Base-by-base conservation (phyloP, 768 basidiomycete genomes). In the Dioszegia aurantiaca region DNA sequence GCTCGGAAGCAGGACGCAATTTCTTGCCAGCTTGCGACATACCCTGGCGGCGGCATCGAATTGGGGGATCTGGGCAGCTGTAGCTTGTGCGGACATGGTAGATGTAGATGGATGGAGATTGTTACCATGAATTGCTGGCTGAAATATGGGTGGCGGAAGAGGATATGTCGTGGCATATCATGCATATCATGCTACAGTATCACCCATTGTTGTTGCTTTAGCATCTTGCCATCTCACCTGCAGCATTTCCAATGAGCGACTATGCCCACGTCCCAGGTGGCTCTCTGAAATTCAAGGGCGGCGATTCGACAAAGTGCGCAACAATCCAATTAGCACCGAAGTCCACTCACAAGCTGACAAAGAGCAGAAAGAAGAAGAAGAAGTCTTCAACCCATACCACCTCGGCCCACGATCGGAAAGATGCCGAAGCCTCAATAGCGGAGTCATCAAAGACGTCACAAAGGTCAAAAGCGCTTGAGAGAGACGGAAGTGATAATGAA, bases 191-290 rank as follows among this genome's bases (percentile, higher is more conserved):
- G n/a, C n/a, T n/a, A n/a, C n/a, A n/a, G n/a, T n/a, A n/a, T n/a
- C n/a, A n/a, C n/a, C n/a, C n/a, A n/a, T n/a, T n/a, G n/a, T n/a
- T n/a, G n/a, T n/a, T n/a, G n/a, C n/a, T n/a, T n/a, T n/a, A n/a
- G n/a, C n/a, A n/a, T n/a, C n/a, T n/a, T n/a, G n/a, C n/a, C n/a
- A n/a, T n/a, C n/a, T n/a, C n/a, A n/a, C n/a, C n/a, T n/a, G n/a
- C n/a, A n/a, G n/a, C n/a, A n/a, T n/a, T n/a, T n/a, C n/a, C n/a
- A 1, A 75, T 75, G 74, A 72, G 74, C 58, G 75, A 76, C 57
- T 72, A 74, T 59, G 67, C 66, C 36, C 63, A 69, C 51, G 55
- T 62, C 10, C 69, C 75, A 21, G 75, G 75, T 14, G 75, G 75
- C 9, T 66, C 68, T n/a, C 60, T 77, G 19, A 75, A 73, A 59